Conservation (phyloP, 495 filamentous ascomycete species). For the Immersiella caudata region DNA sequence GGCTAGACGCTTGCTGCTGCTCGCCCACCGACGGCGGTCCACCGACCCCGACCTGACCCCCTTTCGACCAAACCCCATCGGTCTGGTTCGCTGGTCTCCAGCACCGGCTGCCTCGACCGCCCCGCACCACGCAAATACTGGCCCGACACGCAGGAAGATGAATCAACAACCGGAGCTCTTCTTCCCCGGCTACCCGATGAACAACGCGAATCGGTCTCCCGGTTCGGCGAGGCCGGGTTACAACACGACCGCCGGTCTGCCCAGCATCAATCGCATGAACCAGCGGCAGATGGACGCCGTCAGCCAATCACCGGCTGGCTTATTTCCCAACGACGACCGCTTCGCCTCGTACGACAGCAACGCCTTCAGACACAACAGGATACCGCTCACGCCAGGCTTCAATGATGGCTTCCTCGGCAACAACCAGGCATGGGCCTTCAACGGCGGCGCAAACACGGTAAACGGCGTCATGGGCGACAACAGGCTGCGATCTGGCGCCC, state of each 20-base stretch:
- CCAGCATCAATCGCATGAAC: constrained; percentile 65
- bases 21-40: constrained; percentile 5
- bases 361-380: constrained; percentile 61
- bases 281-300: constrained; percentile 52
- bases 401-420: constrained; percentile 48
- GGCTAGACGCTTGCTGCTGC: neutral
- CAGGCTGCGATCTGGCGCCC: constrained; percentile 47
- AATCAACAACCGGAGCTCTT: constrained; percentile 38
- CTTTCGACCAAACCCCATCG: constrained; percentile 8
- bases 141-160: constrained; percentile 25
- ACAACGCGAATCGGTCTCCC: constrained; percentile 45
- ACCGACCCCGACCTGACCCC: neutral
- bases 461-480: constrained; percentile 53
- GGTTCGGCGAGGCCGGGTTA: constrained; percentile 50
- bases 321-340: constrained; percentile 50
- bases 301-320: constrained; percentile 39
- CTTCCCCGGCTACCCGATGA: constrained; percentile 35
- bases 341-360: constrained; percentile 56
- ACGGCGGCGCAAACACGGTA: constrained; percentile 48
- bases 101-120: constrained; percentile 30
- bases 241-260: constrained; percentile 63
- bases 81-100: constrained; percentile 27
- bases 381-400: constrained; percentile 55
- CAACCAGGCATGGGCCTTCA: constrained; percentile 56
- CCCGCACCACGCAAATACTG: constrained; percentile 13